Conservation (phyloP, 2,329 filamentous ascomycete genomes). For the Aspergillus sp. region DNA sequence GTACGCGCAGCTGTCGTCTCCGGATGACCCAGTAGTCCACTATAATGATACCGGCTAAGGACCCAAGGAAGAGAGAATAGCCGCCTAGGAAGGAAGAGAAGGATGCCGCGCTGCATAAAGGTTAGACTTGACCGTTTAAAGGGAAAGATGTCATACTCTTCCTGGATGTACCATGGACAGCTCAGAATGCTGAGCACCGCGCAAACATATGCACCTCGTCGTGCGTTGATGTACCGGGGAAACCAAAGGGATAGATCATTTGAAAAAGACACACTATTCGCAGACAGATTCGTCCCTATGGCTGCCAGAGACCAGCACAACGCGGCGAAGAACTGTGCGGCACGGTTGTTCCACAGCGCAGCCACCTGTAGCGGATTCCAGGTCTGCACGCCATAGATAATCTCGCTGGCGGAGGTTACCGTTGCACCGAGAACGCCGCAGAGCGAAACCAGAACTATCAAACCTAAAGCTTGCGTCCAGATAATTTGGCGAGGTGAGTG, state of each 20-base stretch:
- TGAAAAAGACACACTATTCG: conserved; percentile 14
- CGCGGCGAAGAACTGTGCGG: conserved; percentile 16
- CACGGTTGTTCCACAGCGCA: conserved; percentile 13
- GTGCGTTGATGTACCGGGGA: neutral
- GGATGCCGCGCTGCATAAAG: conserved; percentile 3
- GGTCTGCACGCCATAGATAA: conserved; percentile 15
- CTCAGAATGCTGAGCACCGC: neutral
- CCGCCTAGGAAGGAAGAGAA: conserved; percentile 17
- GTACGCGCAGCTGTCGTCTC: conserved; percentile 1
- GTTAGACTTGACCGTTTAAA: neutral
- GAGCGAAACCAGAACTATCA: conserved; percentile 13
- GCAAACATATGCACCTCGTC: neutral
- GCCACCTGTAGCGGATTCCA: conserved; percentile 17
- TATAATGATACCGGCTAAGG: conserved; percentile 11
- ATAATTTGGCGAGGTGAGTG: conserved; percentile 7
- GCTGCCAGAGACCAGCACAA: conserved; percentile 13
- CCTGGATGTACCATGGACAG: neutral
- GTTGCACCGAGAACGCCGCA: conserved; percentile 16
- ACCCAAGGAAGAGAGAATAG: conserved; percentile 16
- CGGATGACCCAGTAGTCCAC: conserved; percentile 17
- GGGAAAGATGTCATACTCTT: neutral
- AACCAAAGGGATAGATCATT: conserved; percentile 6
- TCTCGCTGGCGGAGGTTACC: conserved; percentile 11
- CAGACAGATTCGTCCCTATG: conserved; percentile 14
- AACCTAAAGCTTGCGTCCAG: conserved; percentile 12